Conservation (phyloP, 2,329 filamentous ascomycete genomes). For the Trichoderma sp. region DNA sequence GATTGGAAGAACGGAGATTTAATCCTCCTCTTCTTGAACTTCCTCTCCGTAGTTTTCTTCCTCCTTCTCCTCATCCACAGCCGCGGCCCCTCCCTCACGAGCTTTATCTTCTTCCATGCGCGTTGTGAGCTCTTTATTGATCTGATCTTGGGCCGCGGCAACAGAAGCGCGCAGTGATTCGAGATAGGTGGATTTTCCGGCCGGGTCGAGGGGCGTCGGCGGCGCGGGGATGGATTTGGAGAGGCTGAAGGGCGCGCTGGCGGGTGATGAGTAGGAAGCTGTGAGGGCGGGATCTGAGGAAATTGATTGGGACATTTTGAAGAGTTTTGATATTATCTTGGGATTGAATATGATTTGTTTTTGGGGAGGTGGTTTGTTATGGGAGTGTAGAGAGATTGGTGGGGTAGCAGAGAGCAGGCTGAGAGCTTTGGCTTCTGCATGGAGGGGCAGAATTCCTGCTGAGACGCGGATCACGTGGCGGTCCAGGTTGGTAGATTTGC, state of each 20-base stretch:
- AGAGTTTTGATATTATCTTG: neutral
- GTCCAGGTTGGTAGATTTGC: neutral
- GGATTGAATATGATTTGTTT: neutral
- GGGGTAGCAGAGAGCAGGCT: constrained; percentile 12
- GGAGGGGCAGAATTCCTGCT: constrained; percentile 13
- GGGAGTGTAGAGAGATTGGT: constrained; percentile 30
- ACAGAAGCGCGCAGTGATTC: constrained; percentile 61
- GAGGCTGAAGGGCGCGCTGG: constrained; percentile 53
- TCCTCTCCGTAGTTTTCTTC: constrained; percentile 89
- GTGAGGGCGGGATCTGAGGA: constrained; percentile 40
- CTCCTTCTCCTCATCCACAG: constrained; percentile 60
- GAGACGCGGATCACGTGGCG: constrained; percentile 16
- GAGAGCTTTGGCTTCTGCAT: constrained; percentile 18
- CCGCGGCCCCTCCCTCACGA: constrained; percentile 44
- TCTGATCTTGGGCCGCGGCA: constrained; percentile 61
- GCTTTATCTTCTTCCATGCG: constrained; percentile 76
- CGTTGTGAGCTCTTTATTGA: constrained; percentile 72
- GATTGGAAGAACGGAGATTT: neutral
- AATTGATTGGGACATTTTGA: neutral
- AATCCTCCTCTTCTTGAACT: constrained; percentile 65
- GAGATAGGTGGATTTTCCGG: constrained; percentile 64
- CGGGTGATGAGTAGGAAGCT: constrained; percentile 59
- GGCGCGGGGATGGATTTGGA: constrained; percentile 44
- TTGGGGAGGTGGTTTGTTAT: neutral
- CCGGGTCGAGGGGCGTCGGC: constrained; percentile 38